These are phyloP conservation scores for Chenopodium formosanum DNA, from an alignment of 148 eudicot species.

Conservation along the genomic window DNA sequence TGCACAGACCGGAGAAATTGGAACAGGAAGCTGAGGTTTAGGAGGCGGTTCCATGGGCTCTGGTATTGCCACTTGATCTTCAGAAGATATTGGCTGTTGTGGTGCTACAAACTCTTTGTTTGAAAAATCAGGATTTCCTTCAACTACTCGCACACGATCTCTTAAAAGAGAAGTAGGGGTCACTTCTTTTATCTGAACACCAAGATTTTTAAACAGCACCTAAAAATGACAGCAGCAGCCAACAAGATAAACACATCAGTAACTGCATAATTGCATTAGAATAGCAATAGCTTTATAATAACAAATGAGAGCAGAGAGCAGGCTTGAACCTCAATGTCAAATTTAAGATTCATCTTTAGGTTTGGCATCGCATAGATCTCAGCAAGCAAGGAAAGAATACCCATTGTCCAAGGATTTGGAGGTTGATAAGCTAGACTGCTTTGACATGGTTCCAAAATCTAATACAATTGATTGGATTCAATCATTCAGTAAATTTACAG, in stretches of 20 bases:
- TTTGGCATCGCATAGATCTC: constrained; percentile 97
- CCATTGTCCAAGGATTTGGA: constrained; percentile 99
- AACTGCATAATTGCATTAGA: not conserved
- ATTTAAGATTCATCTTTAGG: constrained; percentile 92
- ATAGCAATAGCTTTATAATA: not conserved
- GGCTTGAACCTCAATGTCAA: constrained; percentile 85
- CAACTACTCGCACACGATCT: constrained; percentile 68
- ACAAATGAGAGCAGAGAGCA: not conserved
- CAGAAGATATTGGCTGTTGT: constrained; percentile 47
- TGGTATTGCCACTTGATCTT: constrained; percentile 17
- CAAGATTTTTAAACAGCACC: constrained; percentile 88
- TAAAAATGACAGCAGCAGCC: constrained; percentile 29
- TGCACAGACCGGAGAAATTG: constrained; percentile 61
- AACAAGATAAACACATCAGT: constrained; percentile 3
- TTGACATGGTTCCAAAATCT: constrained; percentile 86
- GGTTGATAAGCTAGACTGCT: constrained; percentile 88
- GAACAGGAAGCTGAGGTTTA: constrained; percentile 57
- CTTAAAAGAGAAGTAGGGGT: constrained; percentile 72
- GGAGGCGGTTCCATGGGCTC: constrained; percentile 59
- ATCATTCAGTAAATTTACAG: constrained; percentile 7
- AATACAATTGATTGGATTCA: constrained; percentile 18
- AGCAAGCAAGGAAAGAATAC: constrained; percentile 70
- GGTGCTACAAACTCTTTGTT: constrained; percentile 69
- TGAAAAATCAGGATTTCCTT: constrained; percentile 95
- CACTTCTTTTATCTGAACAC: constrained; percentile 76